Percentiles rank a stretch among this genome's conserved stretches.
These are phyloP conservation scores for Coniochaeta ligniaria DNA, from an alignment of 2,329 filamentous ascomycete species.

Conservation along the genomic window DNA sequence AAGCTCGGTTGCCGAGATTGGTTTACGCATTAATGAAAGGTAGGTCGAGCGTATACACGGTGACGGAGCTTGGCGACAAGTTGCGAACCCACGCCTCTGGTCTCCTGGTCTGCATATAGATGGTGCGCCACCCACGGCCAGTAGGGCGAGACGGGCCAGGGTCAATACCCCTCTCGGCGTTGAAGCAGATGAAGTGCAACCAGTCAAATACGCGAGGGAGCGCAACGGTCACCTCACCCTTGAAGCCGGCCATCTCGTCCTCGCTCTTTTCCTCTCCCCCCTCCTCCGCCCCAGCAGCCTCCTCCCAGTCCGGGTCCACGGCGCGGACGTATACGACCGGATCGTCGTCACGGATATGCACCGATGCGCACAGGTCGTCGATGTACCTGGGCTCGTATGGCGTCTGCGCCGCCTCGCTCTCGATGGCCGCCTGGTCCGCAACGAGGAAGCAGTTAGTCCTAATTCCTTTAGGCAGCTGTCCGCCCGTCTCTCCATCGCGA, in stretches of 20 bases:
- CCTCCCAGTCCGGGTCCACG: neutral
- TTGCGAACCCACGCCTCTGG: no score
- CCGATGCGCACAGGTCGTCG: neutral
- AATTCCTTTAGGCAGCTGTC: neutral
- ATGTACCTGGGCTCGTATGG: neutral
- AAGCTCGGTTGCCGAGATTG: no score
- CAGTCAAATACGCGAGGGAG: conserved; percentile 2
- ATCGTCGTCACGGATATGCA: neutral
- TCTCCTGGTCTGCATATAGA: no score
- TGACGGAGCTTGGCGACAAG: no score
- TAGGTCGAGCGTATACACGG: no score
- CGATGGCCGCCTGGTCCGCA: neutral
- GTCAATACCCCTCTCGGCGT: neutral
- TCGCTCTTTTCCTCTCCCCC: neutral
- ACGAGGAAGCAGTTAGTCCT: conserved; percentile 2
- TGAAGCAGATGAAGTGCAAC: conserved; percentile 1
- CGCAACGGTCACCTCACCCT: neutral
- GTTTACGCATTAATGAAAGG: no score
- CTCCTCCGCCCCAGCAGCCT: neutral
- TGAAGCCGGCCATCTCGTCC: neutral
- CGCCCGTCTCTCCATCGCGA: neutral
- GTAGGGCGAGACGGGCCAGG: no score
- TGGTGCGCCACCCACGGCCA: no score
- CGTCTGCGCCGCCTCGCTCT: neutral
- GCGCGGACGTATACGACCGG: conserved; percentile 2